Evolutionary conservation across 768 basidiomycete genomes (phyloP).

Genomic region (Leccinum boreale): DNA sequence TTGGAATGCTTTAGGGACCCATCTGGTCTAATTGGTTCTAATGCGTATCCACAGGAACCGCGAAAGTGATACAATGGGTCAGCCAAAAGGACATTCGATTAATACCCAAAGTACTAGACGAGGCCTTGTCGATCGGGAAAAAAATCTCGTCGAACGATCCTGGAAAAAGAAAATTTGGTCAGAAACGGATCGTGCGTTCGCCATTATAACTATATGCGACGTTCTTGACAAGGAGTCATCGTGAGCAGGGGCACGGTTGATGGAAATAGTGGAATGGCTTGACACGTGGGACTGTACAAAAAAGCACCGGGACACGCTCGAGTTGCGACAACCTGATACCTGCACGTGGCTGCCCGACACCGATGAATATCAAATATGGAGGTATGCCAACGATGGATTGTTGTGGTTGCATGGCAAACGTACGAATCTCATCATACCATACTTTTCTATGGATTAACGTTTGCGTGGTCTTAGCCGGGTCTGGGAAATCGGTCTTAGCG

Average conservation of each 20-base stretch:
- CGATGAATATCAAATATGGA: neutral
- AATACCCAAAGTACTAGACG: neutral
- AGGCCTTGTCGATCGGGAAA: neutral
- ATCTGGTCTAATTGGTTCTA: neutral
- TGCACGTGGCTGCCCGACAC: neutral
- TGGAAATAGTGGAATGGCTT: neutral
- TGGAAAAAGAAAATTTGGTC: neutral
- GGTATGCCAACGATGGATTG: neutral
- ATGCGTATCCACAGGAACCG: neutral
- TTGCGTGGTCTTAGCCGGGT: neutral
- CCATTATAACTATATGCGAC: neutral
- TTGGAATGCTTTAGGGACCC: neutral
- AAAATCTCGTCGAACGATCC: neutral
- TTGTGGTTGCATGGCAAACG: neutral
- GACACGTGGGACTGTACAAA: neutral
- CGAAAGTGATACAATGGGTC: neutral
- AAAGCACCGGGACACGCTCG: neutral
- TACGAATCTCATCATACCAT: neutral
- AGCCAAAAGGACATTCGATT: neutral
- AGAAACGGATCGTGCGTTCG: neutral
- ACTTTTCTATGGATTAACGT: neutral
- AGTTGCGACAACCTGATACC: neutral
- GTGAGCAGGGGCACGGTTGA: neutral
- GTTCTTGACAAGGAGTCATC: neutral
- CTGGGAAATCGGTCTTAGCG: neutral